Evolutionary conservation across 441 rosid species (phyloP).

Genomic region (Adansonia madagascariensis): DNA sequence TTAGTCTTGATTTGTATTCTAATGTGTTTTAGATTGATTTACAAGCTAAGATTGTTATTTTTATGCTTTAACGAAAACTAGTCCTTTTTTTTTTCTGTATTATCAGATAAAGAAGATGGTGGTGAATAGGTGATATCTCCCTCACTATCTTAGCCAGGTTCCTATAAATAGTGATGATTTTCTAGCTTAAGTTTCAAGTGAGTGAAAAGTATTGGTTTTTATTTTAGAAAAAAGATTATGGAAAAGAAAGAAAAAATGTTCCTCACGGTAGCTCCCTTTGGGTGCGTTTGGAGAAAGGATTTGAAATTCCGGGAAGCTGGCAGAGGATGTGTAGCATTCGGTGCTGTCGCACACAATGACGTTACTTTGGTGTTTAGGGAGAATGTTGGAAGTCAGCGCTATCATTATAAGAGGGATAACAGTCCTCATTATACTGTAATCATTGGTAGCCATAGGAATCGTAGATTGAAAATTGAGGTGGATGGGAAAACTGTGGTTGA

Average conservation of each 20-base stretch:
- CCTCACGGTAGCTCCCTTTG: constrained; percentile 53
- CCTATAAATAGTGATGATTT: constrained; percentile 38
- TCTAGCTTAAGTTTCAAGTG: constrained; percentile 25
- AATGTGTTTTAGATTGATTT: not conserved
- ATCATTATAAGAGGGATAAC: constrained; percentile 90
- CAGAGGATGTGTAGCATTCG: constrained; percentile 95
- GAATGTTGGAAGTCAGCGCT: constrained; percentile 91
- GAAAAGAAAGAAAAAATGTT: constrained; percentile 28
- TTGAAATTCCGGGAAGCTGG: constrained; percentile 90
- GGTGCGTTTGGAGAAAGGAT: constrained; percentile 98
- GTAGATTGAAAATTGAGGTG: constrained; percentile 88
- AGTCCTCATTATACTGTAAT: constrained; percentile 95
- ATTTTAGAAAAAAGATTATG: constrained; percentile 38
- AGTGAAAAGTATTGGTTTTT: constrained; percentile 12
- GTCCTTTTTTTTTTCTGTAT: constrained; percentile 14
- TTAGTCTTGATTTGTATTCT: not conserved
- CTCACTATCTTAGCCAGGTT: constrained; percentile 20
- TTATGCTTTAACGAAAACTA: constrained; percentile 7
- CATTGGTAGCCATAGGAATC: constrained; percentile 90
- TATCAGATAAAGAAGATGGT: constrained; percentile 27
- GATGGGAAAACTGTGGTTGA: constrained; percentile 89
- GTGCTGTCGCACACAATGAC: constrained; percentile 94
- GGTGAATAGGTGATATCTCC: constrained; percentile 17
- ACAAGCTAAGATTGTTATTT: constrained; percentile 17
- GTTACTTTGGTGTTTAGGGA: constrained; percentile 95